Conservation (phyloP, 192 early-diverging fungal genomes). For the Rhizoclosmatium globosum region DNA sequence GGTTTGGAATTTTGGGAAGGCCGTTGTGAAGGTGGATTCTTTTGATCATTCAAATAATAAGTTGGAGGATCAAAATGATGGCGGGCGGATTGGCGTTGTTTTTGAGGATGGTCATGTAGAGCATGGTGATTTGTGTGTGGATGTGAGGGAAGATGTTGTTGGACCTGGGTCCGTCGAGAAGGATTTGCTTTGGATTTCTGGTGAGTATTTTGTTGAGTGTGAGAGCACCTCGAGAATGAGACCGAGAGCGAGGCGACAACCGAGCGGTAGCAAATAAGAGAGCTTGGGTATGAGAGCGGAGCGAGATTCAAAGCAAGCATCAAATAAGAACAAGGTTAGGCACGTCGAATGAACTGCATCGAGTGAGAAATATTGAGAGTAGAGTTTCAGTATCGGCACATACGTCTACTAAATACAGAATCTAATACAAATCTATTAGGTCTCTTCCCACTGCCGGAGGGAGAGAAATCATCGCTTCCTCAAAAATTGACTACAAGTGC, state of each 20-base stretch:
- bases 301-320: too few species aligned
- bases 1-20: conserved; percentile 25
- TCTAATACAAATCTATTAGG: neutral
- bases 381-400: too few species aligned
- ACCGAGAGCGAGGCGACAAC: neutral
- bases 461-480: neutral
- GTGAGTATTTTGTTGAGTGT: neutral
- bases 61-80: neutral
- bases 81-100: neutral
- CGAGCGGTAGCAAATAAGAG: too few species aligned
- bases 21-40: conserved; percentile 10
- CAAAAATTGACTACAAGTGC: neutral
- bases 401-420: neutral
- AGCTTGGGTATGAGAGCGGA: too few species aligned
- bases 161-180: neutral
- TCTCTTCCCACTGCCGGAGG: conserved; percentile 15
- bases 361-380: neutral
- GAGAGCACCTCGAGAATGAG: neutral
- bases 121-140: conserved; percentile 27
- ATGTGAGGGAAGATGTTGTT: conserved; percentile 19
- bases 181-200: conserved; percentile 33
- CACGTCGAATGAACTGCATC: too few species aligned
- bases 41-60: neutral
- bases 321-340: too few species aligned
- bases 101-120: conserved; percentile 27